Evolutionary conservation across 1,284 basidiomycete species (phyloP).

Genomic region (Retiboletus flavoniger): DNA sequence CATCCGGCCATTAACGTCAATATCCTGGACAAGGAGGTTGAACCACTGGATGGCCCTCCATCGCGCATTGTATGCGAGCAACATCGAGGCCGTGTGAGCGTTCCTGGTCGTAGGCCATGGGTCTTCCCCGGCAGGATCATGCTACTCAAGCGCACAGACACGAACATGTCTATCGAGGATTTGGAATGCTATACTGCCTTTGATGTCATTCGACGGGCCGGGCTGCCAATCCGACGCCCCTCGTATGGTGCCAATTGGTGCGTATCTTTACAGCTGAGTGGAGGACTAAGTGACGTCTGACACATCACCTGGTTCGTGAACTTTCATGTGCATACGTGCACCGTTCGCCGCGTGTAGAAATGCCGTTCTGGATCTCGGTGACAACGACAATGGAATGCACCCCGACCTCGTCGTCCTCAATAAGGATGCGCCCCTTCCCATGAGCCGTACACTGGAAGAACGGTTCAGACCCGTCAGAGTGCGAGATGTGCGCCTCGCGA

Average conservation of each 20-base stretch:
- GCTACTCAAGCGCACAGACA: slow-evolving; percentile 73
- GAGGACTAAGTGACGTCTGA: not conserved
- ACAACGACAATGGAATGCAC: slow-evolving; percentile 74
- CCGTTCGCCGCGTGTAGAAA: slow-evolving; percentile 48
- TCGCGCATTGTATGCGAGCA: slow-evolving; percentile 85
- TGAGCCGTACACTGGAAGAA: slow-evolving; percentile 36
- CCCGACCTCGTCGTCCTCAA: slow-evolving; percentile 74
- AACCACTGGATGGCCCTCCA: slow-evolving; percentile 93
- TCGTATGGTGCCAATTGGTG: slow-evolving; percentile 89
- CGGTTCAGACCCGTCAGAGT: slow-evolving; percentile 62
- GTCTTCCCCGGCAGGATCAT: slow-evolving; percentile 50
- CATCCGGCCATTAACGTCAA: slow-evolving; percentile 84
- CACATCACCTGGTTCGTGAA: not conserved
- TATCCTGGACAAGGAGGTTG: slow-evolving; percentile 75
- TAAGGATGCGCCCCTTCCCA: slow-evolving; percentile 24
- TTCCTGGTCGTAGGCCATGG: slow-evolving; percentile 8
- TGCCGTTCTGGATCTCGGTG: slow-evolving; percentile 80
- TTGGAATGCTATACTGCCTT: slow-evolving; percentile 90
- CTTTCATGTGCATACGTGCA: not conserved
- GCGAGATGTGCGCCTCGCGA: slow-evolving; percentile 36
- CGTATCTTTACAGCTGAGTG: slow-evolving; percentile 14
- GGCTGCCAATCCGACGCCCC: slow-evolving; percentile 60
- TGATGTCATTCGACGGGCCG: slow-evolving; percentile 85
- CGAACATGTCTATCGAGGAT: slow-evolving; percentile 79
- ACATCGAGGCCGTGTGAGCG: slow-evolving; percentile 71